Base-by-base conservation (phyloP, 768 basidiomycete genomes). In the Dentipellis sp. region DNA sequence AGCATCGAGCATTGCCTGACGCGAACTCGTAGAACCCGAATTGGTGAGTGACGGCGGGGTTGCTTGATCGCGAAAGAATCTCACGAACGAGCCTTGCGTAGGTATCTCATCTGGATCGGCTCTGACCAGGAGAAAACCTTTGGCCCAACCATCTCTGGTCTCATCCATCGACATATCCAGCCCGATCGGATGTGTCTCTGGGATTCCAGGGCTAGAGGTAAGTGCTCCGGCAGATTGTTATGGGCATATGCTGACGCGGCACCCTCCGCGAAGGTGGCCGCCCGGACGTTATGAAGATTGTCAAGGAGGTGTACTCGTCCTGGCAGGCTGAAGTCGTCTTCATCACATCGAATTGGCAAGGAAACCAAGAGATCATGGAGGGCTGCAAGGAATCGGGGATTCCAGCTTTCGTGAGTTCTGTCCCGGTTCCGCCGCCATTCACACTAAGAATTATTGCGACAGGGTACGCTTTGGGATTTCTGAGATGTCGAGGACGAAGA, bases 121-220 rank as follows among this genome's bases (percentile, higher is more conserved):
- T 87, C 85, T 55, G 86, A 90, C 64, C 87, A 90, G 69, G 86
- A 87, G 68, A 88, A 84, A 71, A 89, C 88, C 2, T 91, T 91
- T 62, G 89, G 89, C 2, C 83, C 86, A 21, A 90, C 87, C 17
- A 87, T 91, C 59, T 80, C 78, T 59, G 80, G 81, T 34, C 76
- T 91, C 53, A 89, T 91, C 61, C 78, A 80, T 62, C 77, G 79
- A 59, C 79, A 88, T 65, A 72, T 91, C 47, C 84, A 76, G 59
- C 86, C 87, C 29, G 86, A 89, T 66, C 83, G 88, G 35, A 74
- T 84, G 48, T 75, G 81, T 10, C 76, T 91, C 9, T 91, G 88
- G 88, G 88, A 91, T 71, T 83, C 81, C 60, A 90, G 86, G 68
- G 67, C 72, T 58, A 78, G 84, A 57, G 61, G 61, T 57, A 17